Evolutionary conservation across 2,329 filamentous ascomycete species (phyloP).

Genomic region (Penicillium sp.): DNA sequence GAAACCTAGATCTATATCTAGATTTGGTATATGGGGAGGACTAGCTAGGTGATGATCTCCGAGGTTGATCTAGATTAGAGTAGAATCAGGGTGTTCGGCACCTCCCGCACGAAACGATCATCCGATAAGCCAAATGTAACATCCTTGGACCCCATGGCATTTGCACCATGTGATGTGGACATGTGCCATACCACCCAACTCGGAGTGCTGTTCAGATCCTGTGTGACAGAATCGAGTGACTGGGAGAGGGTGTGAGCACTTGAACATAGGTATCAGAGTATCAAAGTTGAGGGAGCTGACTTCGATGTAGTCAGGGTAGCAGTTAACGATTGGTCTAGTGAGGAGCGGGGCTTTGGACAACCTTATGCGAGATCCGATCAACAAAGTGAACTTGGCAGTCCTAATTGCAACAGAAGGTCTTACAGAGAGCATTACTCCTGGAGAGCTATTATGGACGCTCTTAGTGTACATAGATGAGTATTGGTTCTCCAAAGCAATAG

Average conservation of each 20-base stretch:
- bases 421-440: not conserved
- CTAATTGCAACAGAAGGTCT: not conserved
- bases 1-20: not conserved
- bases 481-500: not conserved
- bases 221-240: not conserved
- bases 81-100: not conserved
- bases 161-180: slow-evolving; percentile 14
- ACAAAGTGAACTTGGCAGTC: slow-evolving; percentile 3
- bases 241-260: not conserved
- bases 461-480: not conserved
- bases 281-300: not conserved
- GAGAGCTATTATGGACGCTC: too few species aligned
- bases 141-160: not conserved
- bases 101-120: slow-evolving; percentile 11
- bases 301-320: not conserved
- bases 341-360: not conserved
- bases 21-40: not conserved
- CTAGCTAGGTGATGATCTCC: not conserved
- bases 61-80: not conserved
- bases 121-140: slow-evolving; percentile 17
- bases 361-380: not conserved
- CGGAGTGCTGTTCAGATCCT: not conserved
- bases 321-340: not conserved
- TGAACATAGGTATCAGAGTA: too few species aligned
- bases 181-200: slow-evolving; percentile 9